These are phyloP conservation scores for Backusella sp. DNA, from an alignment of 192 early-diverging fungal species.

Conservation along the genomic window DNA sequence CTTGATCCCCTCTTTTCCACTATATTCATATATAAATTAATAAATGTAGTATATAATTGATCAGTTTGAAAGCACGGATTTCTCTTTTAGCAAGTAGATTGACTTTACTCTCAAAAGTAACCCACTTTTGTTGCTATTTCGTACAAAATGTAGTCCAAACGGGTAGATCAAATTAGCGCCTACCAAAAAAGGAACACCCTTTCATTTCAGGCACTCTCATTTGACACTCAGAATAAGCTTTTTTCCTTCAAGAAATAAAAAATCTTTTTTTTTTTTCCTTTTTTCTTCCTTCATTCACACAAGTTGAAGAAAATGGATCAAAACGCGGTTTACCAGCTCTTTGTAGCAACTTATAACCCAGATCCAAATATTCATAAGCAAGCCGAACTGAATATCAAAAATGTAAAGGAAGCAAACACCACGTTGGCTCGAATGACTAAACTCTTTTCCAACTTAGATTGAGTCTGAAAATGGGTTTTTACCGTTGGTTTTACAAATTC, in stretches of 20 bases:
- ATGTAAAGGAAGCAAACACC: conserved; percentile 36
- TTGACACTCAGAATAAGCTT: background rate
- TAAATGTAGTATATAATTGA: no score
- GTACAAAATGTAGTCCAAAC: no score
- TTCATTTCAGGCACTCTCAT: background rate
- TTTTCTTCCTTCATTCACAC: background rate
- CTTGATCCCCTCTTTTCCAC: no score
- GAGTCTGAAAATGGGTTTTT: conserved; percentile 50
- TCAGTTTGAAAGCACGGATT: no score
- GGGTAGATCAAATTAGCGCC: no score
- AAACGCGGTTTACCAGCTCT: conserved; percentile 59
- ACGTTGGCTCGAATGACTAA: background rate
- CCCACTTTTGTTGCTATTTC: no score
- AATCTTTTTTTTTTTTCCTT: background rate
- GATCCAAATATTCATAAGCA: conserved; percentile 79
- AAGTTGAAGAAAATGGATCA: conserved; percentile 48
- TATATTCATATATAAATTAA: background rate
- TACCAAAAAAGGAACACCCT: background rate
- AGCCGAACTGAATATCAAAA: conserved; percentile 80
- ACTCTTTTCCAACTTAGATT: conserved; percentile 24
- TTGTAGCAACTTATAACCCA: conserved; percentile 75
- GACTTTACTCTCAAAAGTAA: no score
- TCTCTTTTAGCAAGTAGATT: no score
- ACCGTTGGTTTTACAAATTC: conserved; percentile 48
- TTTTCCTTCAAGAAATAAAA: background rate